These are phyloP conservation scores for Simmondsia chinensis DNA, from an alignment of 148 eudicot species.

Conservation along the genomic window DNA sequence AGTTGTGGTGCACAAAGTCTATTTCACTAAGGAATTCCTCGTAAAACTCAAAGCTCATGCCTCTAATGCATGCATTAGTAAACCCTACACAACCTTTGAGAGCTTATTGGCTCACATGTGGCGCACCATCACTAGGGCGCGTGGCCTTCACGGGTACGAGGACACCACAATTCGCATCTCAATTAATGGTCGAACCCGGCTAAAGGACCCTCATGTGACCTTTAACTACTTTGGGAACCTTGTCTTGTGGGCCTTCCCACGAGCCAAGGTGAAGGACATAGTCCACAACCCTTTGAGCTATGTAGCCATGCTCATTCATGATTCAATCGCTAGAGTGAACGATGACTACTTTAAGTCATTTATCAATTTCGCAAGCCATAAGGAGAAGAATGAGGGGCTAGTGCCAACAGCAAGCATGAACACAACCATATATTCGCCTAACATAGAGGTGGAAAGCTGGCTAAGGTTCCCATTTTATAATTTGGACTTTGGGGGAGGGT, in stretches of 20 bases:
- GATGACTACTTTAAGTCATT: constrained; percentile 33
- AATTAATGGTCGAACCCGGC: constrained; percentile 29
- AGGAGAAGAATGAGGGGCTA: constrained; percentile 23
- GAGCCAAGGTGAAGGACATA: constrained; percentile 25
- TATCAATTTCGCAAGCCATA: constrained; percentile 24
- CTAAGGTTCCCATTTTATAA: constrained; percentile 5
- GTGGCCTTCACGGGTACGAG: constrained; percentile 16
- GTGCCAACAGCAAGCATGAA: constrained; percentile 18
- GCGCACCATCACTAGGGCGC: constrained; percentile 32
- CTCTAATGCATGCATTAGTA: constrained; percentile 12
- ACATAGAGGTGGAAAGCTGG: constrained; percentile 35
- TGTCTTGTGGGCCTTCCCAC: no score
- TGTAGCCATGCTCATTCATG: constrained; percentile 29
- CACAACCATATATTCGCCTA: constrained; percentile 20
- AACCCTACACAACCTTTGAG: no score
- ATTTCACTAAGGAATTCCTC: constrained; percentile 22
- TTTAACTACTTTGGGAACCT: constrained; percentile 34
- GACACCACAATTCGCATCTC: constrained; percentile 25
- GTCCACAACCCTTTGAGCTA: constrained; percentile 14
- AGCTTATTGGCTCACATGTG: constrained; percentile 39
- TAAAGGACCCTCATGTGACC: constrained; percentile 21
- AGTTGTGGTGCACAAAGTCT: no score
- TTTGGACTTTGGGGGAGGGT: constrained; percentile 6
- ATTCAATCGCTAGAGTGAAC: constrained; percentile 25
- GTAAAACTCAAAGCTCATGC: constrained; percentile 30